These are phyloP conservation scores for Cyamopsis tetragonoloba DNA, from an alignment of 306 rosid species.

Conservation along the genomic window DNA sequence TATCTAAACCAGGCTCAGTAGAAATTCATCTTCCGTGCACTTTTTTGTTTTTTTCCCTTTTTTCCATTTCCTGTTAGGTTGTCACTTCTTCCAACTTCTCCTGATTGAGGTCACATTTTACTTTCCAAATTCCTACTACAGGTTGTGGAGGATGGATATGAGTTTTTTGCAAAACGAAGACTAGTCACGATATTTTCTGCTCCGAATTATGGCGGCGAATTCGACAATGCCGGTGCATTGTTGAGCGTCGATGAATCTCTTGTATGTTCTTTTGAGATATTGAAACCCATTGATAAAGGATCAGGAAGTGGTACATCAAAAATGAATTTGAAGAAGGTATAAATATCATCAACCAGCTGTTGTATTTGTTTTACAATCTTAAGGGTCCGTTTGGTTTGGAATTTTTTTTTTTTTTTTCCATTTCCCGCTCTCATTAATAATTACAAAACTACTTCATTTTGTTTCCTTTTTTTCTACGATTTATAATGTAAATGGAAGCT, in stretches of 20 bases:
- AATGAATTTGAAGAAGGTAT: constrained; percentile 59
- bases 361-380: background rate
- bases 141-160: constrained; percentile 95
- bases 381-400: too few species aligned
- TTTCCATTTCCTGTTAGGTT: too few species aligned
- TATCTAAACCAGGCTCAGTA: background rate
- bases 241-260: constrained; percentile 70
- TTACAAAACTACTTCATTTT: too few species aligned
- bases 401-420: too few species aligned
- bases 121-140: constrained; percentile 16
- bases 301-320: constrained; percentile 42
- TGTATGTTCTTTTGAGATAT: constrained; percentile 73
- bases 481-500: too few species aligned
- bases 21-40: background rate
- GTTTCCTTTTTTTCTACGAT: too few species aligned
- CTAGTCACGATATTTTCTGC: constrained; percentile 89
- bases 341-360: constrained; percentile 1
- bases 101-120: constrained; percentile 1
- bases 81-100: constrained; percentile 12
- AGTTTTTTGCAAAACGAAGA: constrained; percentile 68
- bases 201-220: constrained; percentile 88
- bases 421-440: too few species aligned
- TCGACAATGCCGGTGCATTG: constrained; percentile 78
- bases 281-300: constrained; percentile 59
- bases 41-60: background rate